Conservation (phyloP, 495 filamentous ascomycete genomes). For the Tuber umbilicatum region DNA sequence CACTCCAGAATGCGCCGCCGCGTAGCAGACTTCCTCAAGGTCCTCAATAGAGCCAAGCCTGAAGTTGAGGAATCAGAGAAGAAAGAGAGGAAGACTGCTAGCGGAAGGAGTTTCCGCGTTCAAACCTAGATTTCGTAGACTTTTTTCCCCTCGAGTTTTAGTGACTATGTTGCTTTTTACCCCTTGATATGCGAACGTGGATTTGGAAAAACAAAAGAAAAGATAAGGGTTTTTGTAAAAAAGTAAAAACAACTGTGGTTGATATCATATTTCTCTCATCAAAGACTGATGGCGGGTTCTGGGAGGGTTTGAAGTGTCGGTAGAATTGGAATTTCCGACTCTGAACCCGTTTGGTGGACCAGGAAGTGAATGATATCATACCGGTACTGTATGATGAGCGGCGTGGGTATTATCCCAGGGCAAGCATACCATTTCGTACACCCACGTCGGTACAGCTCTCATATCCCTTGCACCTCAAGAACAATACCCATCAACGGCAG, state of each 20-base stretch:
- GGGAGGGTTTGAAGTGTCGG: background rate
- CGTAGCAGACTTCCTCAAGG: slow-evolving; percentile 96
- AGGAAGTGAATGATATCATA: background rate
- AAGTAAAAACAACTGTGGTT: background rate
- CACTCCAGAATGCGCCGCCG: slow-evolving; percentile 94
- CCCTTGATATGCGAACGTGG: background rate
- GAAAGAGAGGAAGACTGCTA: slow-evolving; percentile 96
- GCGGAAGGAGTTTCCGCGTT: slow-evolving; percentile 86
- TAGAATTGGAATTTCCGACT: background rate
- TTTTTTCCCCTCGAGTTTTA: background rate
- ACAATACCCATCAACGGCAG: too few species aligned
- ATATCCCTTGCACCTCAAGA: too few species aligned
- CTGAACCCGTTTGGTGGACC: background rate
- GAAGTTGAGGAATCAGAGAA: slow-evolving; percentile 82
- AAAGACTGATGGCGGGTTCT: background rate
- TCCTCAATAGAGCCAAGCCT: slow-evolving; percentile 76
- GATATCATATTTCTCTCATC: background rate
- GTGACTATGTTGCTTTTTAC: background rate
- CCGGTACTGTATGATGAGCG: too few species aligned
- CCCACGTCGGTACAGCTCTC: too few species aligned
- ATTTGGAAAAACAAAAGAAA: background rate
- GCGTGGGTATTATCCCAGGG: background rate
- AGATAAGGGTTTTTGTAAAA: background rate
- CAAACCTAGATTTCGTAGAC: slow-evolving; percentile 43
- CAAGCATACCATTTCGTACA: background rate